Evolutionary conservation across 129 eudicot species (phyloP).

Genomic region (Flaveria sonorensis): DNA sequence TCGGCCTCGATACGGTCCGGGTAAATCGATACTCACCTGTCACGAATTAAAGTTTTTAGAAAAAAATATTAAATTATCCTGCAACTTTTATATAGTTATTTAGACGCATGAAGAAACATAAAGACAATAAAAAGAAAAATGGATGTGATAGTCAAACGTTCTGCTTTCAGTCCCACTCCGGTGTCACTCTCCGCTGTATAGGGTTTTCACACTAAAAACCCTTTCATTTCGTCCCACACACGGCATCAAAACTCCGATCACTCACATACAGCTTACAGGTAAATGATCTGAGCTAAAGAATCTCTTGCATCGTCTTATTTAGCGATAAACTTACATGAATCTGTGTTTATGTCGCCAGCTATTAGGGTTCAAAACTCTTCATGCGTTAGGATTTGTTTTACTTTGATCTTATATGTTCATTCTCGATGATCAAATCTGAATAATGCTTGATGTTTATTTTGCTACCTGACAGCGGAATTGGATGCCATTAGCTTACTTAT

Average conservation of each 20-base stretch:
- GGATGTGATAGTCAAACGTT: background rate
- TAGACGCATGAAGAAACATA: no score
- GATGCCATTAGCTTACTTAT: no score
- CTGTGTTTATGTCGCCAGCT: background rate
- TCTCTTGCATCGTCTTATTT: background rate
- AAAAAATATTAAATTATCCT: no score
- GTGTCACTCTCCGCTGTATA: background rate
- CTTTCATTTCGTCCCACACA: constrained; percentile 5
- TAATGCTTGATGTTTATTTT: background rate
- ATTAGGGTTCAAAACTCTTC: background rate
- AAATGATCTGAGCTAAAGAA: background rate
- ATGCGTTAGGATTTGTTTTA: background rate
- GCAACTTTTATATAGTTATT: no score
- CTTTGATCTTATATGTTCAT: background rate
- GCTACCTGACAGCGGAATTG: no score
- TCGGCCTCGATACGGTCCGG: no score
- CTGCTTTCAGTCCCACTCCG: background rate
- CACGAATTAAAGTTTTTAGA: no score
- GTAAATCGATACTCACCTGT: no score
- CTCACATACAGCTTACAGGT: constrained; percentile 22
- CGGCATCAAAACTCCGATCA: background rate
- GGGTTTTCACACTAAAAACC: constrained; percentile 19
- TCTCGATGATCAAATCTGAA: background rate
- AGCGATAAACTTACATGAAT: background rate
- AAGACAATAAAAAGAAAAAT: no score